These are phyloP conservation scores for Camellia lanceoleosa DNA, from an alignment of 148 eudicot genomes.

Conservation along the genomic window DNA sequence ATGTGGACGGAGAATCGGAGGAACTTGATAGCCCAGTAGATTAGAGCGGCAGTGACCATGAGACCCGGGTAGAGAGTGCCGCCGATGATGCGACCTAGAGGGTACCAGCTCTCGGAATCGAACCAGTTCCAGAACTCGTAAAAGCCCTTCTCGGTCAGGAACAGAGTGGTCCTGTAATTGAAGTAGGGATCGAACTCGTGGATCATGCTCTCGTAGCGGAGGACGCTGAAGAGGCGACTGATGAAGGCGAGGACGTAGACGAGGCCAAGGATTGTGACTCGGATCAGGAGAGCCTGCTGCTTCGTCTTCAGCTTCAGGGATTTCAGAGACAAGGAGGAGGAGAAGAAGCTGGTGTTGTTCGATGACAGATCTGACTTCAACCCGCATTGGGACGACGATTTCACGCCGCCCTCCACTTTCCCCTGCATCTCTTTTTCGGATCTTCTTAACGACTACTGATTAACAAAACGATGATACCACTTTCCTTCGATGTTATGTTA, in stretches of 20 bases:
- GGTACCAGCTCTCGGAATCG: conserved; percentile 95
- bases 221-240: conserved; percentile 78
- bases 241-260: conserved; percentile 81
- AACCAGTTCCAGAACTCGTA: conserved; percentile 99
- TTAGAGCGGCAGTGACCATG: conserved; percentile 90
- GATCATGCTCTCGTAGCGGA: conserved; percentile 95
- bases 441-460: too few relatives aligned
- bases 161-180: conserved; percentile 84
- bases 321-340: conserved; percentile 34
- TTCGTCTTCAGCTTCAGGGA: conserved; percentile 73
- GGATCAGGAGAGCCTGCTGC: conserved; percentile 84
- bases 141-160: conserved; percentile 74
- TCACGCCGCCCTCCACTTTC: conserved; percentile 11
- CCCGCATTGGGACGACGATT: conserved; percentile 6
- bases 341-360: background rate
- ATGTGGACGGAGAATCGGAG: conserved; percentile 80
- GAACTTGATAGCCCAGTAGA: conserved; percentile 62
- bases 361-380: conserved; percentile 35
- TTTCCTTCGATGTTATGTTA: too few relatives aligned
- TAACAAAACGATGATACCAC: too few relatives aligned
- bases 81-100: conserved; percentile 82
- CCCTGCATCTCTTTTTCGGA: background rate
- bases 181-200: conserved; percentile 97
- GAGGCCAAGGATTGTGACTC: conserved; percentile 59
- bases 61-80: conserved; percentile 96